Base-by-base conservation (phyloP, 2,329 filamentous ascomycete genomes). In the Arthrobotrys musiformis region DNA sequence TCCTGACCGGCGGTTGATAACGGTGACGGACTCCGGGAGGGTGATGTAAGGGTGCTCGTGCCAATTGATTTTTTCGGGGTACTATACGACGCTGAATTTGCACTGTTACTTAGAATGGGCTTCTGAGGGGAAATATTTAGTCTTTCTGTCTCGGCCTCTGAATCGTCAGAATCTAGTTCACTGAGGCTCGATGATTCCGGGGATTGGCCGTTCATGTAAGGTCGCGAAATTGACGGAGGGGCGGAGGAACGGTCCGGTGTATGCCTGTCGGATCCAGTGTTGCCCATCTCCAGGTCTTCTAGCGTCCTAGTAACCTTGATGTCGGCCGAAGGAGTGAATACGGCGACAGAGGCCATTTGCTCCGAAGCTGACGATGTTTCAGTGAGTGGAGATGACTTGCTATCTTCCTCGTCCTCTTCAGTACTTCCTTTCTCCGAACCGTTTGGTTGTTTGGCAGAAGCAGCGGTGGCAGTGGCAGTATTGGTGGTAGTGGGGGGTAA, bases 121-220 rank as follows among this genome's bases (percentile, higher is more conserved):
- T 72, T 70, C 30, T 89, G 89, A 17, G 94, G 93, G n/a, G 93
- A 97, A 82, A 92, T 90, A 82, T 95, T 95, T 76, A 99, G 87
- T 74, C 95, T 90, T 69, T 90, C 89, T 80, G 88, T 89, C 79
- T 90, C 89, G 64, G 90, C 88, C 75, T 90, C 89, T 4, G 88
- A 90, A 80, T 90, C 89, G 30, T 76, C 72, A 19, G 90, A 87
- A 40, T 90, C 88, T 33, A 79, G 68, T 44, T 82, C 82, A 58
- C 80, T 81, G 50, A 81, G 79, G 64, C 80, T 80, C 9, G 82
- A 81, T 33, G 83, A 83, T 62, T 79, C 82, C 33, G 82, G 82
- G n/a, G 75, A 72, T 72, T 79, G 76, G 35, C 74, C 63, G 78
- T 61, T 72, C 64, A 69, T 62, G 86, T 82, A 60, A 82, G 60